phyloP scores from a whole-genome alignment of 2,329 filamentous ascomycete genomes.

The Neofusicoccum ribis region DNA sequence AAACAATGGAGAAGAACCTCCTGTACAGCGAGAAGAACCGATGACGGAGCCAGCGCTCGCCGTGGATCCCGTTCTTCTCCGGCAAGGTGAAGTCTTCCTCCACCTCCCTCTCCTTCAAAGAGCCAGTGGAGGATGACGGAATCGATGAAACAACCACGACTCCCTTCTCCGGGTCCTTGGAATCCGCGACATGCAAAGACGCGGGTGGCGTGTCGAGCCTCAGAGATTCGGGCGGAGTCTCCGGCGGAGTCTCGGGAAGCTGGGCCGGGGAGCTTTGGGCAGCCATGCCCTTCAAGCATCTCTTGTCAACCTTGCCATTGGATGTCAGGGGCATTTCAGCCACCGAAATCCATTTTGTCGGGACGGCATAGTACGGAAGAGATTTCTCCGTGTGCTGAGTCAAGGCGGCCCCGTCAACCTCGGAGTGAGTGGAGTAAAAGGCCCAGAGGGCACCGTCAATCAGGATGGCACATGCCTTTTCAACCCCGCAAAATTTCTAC shows the following conservation, averaged over 20 bases:
- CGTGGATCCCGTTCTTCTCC: conserved; percentile 20
- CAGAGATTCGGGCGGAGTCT: neutral
- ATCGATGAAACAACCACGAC: conserved; percentile 21
- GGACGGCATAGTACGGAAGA: conserved; percentile 59
- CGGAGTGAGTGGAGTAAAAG: conserved; percentile 48
- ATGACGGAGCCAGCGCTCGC: conserved; percentile 22
- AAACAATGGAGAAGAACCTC: conserved; percentile 15
- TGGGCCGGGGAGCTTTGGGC: conserved; percentile 14
- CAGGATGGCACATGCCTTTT: conserved; percentile 50
- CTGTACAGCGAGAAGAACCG: conserved; percentile 14
- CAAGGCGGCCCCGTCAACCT: conserved; percentile 35
- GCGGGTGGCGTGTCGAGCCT: neutral
- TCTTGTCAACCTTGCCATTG: conserved; percentile 61
- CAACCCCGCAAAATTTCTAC: conserved; percentile 50
- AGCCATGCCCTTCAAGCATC: conserved; percentile 40
- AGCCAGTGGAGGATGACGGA: conserved; percentile 23
- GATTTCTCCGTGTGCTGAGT: conserved; percentile 43
- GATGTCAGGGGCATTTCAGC: conserved; percentile 51
- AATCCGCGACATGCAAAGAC: neutral
- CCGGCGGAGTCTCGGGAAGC: neutral
- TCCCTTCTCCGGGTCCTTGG: conserved; percentile 6
- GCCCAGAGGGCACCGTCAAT: conserved; percentile 53
- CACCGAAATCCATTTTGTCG: conserved; percentile 47
- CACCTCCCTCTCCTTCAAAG: conserved; percentile 21
- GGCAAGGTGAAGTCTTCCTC: conserved; percentile 23